Base-by-base conservation (phyloP, 2,329 filamentous ascomycete species). In the Boeremia lycopersici region DNA sequence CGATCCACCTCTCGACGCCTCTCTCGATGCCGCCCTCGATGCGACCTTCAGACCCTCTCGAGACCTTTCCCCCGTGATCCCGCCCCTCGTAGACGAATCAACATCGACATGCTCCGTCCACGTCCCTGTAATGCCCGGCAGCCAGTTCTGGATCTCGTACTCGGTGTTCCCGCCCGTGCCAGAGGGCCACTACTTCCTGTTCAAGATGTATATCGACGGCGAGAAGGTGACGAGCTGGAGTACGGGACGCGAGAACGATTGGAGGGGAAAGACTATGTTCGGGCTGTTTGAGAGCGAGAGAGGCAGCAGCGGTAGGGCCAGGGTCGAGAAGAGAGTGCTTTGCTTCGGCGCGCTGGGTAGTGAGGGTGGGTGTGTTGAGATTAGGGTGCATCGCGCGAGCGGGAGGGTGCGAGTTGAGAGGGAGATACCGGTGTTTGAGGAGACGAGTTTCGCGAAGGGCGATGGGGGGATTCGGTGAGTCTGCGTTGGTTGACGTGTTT, bases 91-190 rank as follows among this genome's bases (percentile, higher is more conserved):
- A 30, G 61, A 73, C 36, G 58, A 71, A 7, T 48, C 57, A 23
- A 59, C 53, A 5, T 69, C 70, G n/a, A 68, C 73, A 33, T 69
- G 67, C 53, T 70, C 64, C 35, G 70, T 75, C 36, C 73, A 73
- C 55, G 58, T 77, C 5, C 74, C 74, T 3, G 66, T 61, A 0
- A 63, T 73, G 11, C 71, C 74, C 0, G 67, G 64, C 0, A 74
- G 71, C 28, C 74, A 75, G 7, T 80, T 81, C 64, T 81, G 78
- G 78, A 68, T 81, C 49, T 57, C 62, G 19, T 80, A 80, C 59
- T 61, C 57, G 13, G 59, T 76, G 51, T 60, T 56, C 6, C 65
- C 65, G 5, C 71, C 71, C 3, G 60, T 73, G 1, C 71, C 70
- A 3, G 63, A 61, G 1, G 65, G 61, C 1, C 62, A 72, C 31